Conservation (phyloP, 768 basidiomycete genomes). For the Rhizopogon vesiculosus region DNA sequence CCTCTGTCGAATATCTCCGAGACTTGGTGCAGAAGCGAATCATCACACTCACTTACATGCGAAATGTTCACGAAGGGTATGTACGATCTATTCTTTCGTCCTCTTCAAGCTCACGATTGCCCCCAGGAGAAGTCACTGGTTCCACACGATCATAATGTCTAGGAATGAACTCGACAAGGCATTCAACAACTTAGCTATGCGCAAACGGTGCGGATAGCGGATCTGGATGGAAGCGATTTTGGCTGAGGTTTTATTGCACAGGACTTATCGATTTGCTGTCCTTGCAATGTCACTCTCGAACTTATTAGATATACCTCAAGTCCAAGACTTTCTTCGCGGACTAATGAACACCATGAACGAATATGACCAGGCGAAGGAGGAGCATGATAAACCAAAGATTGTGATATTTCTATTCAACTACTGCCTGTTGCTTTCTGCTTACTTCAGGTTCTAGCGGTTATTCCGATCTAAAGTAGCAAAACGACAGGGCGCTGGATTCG, state of each 20-base stretch:
- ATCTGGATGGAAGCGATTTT: not conserved
- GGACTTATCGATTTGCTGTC: constrained; percentile 78
- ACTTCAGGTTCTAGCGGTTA: constrained; percentile 37
- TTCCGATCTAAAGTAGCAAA: constrained; percentile 58
- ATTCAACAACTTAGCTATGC: constrained; percentile 73
- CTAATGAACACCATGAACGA: constrained; percentile 68
- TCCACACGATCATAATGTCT: constrained; percentile 80
- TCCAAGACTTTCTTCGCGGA: constrained; percentile 75
- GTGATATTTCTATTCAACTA: constrained; percentile 27
- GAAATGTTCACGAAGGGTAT: constrained; percentile 84
- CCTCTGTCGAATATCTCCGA: constrained; percentile 73
- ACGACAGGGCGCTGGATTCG: constrained; percentile 43
- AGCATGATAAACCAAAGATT: constrained; percentile 59
- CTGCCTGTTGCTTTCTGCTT: not conserved
- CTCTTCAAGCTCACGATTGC: not conserved
- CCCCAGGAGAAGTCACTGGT: constrained; percentile 76
- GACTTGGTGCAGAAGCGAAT: constrained; percentile 82
- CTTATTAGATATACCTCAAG: constrained; percentile 75
- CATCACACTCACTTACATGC: constrained; percentile 78
- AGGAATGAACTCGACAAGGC: constrained; percentile 67
- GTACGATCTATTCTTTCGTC: constrained; percentile 20
- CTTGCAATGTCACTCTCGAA: constrained; percentile 85
- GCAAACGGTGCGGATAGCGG: constrained; percentile 54
- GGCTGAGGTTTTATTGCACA: constrained; percentile 26
- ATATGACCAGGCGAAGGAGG: constrained; percentile 66